Conservation (phyloP, 768 basidiomycete genomes). For the Phanerochaete sordida region DNA sequence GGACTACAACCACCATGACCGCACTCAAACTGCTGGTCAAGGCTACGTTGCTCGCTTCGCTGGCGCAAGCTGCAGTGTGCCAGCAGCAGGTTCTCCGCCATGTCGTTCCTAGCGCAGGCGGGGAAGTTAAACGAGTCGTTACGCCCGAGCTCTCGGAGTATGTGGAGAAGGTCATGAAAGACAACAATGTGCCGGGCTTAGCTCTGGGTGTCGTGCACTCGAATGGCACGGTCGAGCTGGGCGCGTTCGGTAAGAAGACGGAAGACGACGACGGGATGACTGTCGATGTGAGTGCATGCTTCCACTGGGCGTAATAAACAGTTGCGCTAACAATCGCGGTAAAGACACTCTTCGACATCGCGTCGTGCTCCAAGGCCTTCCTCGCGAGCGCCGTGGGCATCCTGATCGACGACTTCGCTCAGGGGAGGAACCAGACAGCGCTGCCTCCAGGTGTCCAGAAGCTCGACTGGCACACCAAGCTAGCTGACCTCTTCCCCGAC, state of each 20-base stretch:
- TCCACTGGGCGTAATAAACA: not conserved
- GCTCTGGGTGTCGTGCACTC: slow-evolving; percentile 11
- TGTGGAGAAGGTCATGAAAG: not conserved
- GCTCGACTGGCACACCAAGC: slow-evolving; percentile 26
- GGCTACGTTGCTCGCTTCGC: too few species aligned
- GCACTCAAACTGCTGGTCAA: too few species aligned
- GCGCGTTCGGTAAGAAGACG: slow-evolving; percentile 6
- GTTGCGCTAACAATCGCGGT: too few species aligned
- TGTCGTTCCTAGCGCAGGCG: not conserved
- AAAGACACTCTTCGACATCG: slow-evolving; percentile 28
- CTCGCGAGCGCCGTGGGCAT: slow-evolving; percentile 22
- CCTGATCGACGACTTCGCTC: slow-evolving; percentile 28
- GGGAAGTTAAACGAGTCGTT: not conserved
- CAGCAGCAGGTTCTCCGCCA: not conserved
- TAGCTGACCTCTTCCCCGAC: slow-evolving; percentile 32
- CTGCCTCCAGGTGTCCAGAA: slow-evolving; percentile 15
- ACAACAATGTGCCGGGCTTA: slow-evolving; percentile 9
- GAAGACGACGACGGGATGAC: slow-evolving; percentile 8
- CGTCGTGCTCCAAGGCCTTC: slow-evolving; percentile 30
- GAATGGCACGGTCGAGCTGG: slow-evolving; percentile 8
- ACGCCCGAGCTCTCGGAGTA: slow-evolving; percentile 6
- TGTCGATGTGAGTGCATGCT: slow-evolving; percentile 7
- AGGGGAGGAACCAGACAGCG: slow-evolving; percentile 21
- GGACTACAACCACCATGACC: too few species aligned
- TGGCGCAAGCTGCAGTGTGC: too few species aligned